Base-by-base conservation (phyloP, 495 filamentous ascomycete species). In the Penicillium manginii region DNA sequence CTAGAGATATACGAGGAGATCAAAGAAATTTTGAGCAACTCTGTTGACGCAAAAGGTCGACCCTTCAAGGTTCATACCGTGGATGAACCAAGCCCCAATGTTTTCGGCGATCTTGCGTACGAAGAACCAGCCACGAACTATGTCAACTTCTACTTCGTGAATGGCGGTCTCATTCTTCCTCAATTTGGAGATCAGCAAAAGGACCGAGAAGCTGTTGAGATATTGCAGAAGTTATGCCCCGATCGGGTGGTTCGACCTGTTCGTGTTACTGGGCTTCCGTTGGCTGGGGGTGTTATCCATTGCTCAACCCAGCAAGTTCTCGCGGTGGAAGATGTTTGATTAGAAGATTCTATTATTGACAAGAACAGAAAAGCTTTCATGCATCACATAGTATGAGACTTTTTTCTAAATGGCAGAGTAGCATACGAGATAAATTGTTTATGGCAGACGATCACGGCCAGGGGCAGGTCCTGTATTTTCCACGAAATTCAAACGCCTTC, bases 101-200 rank as follows among this genome's bases (percentile, higher is more conserved):
- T 39, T n/a, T 55, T 72, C 40, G 58, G 57, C 2, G 42, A 51
- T 11, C 52, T 43, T 10, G 55, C 55, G 12, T 52, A 67, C 2
- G 66, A 71, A 33, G 62, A 69, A 21, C 45, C 69, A 11, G 50
- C 61, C 10, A 54, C 62, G 1, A 61, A 57, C 22, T 72, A 72
- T 50, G 62, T 72, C 4, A 72, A 72, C 32, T 66, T 65, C 26
- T 68, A 70, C 53, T 65, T 72, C 52, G 60, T 62, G 3, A 72
- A 72, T 52, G 65, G 62, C 0, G 64, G 69, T 1, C 51, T 72
- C 2, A 58, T 72, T 21, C 61, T 72, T 14, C 67, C 69, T 4
- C 59, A 58, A 17, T 72, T 70, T 37, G 69, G 67, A 8, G 65
- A 66, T 9, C 52, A 57, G 8, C 39, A 52, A 33, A 59, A 45